Evolutionary conservation across 768 basidiomycete species (phyloP), one percentile per base, ranked within the genome.

Genomic region (Amanita jacksonii): DNA sequence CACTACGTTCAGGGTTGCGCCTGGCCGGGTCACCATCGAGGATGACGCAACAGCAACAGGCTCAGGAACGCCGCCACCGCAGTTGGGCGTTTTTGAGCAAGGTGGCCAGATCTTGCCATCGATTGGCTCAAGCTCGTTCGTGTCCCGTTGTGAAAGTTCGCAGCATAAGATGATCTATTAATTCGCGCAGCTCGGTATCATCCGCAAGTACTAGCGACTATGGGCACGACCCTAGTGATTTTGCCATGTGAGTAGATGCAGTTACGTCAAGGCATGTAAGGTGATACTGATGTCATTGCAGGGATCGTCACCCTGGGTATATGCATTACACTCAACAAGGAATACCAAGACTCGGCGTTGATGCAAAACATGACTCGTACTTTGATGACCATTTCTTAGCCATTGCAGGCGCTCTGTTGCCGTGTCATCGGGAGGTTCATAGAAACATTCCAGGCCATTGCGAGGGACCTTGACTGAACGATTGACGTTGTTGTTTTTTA

Each of bases 1-100:
- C n/a, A 45, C 44, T 10, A 27, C 25, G 19, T 45, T 45, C 44
- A 45, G 20, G 36, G 27, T 45, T 12, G 28, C 35, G 9, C 36
- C 43, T 43, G 5, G 22, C 28, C 43, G 31, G 22, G 22, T 24
- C 23, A 8, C 30, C 19, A 15, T 33, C 5, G 31, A 42, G 28
- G 6, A 6, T 28, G 33, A 10, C 13, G 31, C 22, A 10, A 13
- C 41, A 5, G 13, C 41, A 23, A 42, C 23, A 5, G 31, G 30
- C 6, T 13, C 31, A 16, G 41, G 33, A 42, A 42, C 28, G 13
- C 41, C 31, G 15, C 10, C 30, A 19, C 9, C 19, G 18, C 32
- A 18, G 19, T 33, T 24, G 18, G 32, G 20, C 30, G 22, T 12
- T 30, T 41, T 41, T 20, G 28, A 20, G 15, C 20, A 31, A 30